Evolutionary conservation across 768 basidiomycete species (phyloP).

Genomic region (Gautieria morchelliformis): DNA sequence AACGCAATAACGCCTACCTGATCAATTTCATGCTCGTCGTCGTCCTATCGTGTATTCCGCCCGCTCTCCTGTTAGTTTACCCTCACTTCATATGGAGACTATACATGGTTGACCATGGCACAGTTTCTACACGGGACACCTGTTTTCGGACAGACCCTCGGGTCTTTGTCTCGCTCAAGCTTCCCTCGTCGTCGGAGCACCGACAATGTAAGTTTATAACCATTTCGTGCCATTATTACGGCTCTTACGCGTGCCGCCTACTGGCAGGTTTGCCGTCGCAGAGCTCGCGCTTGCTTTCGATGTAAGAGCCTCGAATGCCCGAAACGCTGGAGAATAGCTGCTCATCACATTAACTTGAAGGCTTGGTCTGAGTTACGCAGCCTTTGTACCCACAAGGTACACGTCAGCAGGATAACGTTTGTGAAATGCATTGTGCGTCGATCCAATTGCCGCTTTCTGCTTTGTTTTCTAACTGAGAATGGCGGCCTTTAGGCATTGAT

Average conservation of each 20-base stretch:
- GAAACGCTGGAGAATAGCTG: background rate
- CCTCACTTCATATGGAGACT: too few species aligned
- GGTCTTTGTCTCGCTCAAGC: background rate
- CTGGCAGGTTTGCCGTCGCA: background rate
- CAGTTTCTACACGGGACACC: background rate
- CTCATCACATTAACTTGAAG: background rate
- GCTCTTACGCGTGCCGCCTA: background rate
- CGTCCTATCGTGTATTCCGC: background rate
- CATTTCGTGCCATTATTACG: background rate
- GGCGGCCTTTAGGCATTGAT: background rate
- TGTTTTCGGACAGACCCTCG: background rate
- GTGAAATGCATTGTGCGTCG: background rate
- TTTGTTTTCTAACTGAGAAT: background rate
- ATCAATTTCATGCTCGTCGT: background rate
- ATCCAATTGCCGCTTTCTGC: background rate
- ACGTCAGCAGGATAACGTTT: background rate
- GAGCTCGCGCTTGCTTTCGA: background rate
- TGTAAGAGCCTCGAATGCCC: background rate
- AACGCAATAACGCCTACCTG: background rate
- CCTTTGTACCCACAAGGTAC: background rate
- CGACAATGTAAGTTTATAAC: background rate
- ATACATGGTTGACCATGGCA: background rate
- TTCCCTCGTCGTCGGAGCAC: background rate
- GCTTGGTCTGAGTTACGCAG: background rate
- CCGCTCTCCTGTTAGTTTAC: background rate